Percentiles rank a stretch among this genome's conserved stretches.
phyloP scores from a whole-genome alignment of 2,329 filamentous ascomycete species.

The Penicillium sp. region DNA sequence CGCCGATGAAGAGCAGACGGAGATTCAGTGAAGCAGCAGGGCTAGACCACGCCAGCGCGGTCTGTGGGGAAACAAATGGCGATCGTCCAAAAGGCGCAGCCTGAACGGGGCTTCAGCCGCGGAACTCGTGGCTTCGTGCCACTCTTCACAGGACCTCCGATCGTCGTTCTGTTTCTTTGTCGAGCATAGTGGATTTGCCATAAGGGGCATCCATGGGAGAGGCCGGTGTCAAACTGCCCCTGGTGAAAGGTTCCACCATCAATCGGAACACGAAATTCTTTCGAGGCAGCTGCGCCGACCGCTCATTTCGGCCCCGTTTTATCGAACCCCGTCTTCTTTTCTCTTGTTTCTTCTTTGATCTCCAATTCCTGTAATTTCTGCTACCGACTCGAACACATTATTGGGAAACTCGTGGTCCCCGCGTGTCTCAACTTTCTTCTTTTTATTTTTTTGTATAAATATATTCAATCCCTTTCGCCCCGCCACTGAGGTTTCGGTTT shows the following conservation, averaged over 20 bases:
- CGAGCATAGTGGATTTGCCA: background rate
- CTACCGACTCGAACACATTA: background rate
- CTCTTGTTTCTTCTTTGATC: background rate
- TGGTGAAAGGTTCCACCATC: background rate
- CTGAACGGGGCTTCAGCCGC: slow-evolving; percentile 3
- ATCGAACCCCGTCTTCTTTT: background rate
- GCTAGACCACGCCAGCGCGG: too few relatives aligned
- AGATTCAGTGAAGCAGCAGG: background rate
- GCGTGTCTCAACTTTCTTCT: background rate
- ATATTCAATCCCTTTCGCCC: background rate
- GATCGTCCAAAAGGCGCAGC: background rate
- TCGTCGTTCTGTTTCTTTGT: background rate
- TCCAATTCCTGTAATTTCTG: background rate
- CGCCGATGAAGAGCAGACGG: slow-evolving; percentile 7
- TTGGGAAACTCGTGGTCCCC: background rate
- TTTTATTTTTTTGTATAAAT: background rate
- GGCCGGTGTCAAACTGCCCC: background rate
- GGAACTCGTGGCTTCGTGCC: slow-evolving; percentile 2
- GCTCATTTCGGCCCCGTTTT: background rate
- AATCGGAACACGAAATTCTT: background rate
- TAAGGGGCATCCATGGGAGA: background rate
- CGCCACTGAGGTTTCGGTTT: background rate
- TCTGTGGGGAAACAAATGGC: background rate
- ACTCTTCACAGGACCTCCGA: background rate
- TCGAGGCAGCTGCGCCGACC: background rate